These are phyloP conservation scores for Cercospora zeina DNA, from an alignment of 2,329 filamentous ascomycete species.

Conservation along the genomic window DNA sequence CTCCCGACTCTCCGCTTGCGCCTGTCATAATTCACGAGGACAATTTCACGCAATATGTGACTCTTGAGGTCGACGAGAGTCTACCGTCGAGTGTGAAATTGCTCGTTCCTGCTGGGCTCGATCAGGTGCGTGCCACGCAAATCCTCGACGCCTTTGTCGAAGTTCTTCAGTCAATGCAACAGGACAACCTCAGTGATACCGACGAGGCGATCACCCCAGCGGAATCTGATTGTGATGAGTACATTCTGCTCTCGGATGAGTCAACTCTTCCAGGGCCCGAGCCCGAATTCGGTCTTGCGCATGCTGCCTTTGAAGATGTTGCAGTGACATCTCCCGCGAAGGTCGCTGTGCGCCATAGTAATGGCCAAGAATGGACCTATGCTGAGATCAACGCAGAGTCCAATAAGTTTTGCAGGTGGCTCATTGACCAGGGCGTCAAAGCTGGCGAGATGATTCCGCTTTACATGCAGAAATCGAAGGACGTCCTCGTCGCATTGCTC, in stretches of 20 bases:
- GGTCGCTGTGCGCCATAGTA: background rate
- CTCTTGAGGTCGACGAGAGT: background rate
- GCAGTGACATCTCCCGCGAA: background rate
- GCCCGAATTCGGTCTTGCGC: background rate
- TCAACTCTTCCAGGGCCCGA: background rate
- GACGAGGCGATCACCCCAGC: background rate
- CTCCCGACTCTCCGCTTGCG: background rate
- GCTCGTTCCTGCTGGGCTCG: background rate
- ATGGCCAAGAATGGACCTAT: constrained; percentile 2
- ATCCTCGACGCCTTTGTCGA: background rate
- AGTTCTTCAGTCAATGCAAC: background rate
- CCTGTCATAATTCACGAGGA: background rate
- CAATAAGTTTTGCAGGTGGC: background rate
- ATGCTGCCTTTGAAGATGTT: background rate
- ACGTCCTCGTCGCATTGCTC: background rate
- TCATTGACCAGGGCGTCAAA: background rate
- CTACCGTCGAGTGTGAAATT: background rate
- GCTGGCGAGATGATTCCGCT: background rate
- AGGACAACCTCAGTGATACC: background rate
- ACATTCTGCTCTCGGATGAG: background rate
- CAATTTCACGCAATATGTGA: background rate
- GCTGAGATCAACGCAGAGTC: background rate
- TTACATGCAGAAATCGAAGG: background rate
- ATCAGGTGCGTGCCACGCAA: background rate
- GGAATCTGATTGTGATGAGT: background rate